Base-by-base conservation (phyloP, 495 filamentous ascomycete genomes). In the Cercophora scortea region DNA sequence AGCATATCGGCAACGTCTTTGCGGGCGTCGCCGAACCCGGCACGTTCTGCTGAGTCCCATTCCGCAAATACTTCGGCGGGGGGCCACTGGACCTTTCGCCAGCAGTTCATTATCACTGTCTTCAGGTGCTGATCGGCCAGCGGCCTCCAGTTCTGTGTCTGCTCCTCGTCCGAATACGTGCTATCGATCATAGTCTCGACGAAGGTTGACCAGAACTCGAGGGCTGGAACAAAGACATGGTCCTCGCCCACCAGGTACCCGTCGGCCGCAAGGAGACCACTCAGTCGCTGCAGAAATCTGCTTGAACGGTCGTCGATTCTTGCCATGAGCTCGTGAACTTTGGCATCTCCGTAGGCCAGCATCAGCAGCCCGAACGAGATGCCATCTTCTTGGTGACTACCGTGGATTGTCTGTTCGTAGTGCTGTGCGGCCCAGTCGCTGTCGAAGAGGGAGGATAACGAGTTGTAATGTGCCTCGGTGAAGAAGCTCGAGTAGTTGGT, bases 201-300 rank as follows among this genome's bases (percentile, higher is more conserved):
- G 53, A 82, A 86, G 4, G 76, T 79, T 10, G 77, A 86, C 90
- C 91, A 96, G 69, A 92, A 95, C 55, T 95, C 88, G 32, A 96
- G 72, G 3, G 84, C 83, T 4, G 81, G 79, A 3, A 86, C 79
- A 41, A 88, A 89, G 40, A 94, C 82, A 42, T 77, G 72, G 59
- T 96, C 89, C 13, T 94, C 88, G 19, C 81, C 81, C 4, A 84
- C 84, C 4, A 89, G 82, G 64, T 84, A 82, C 8, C 90, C 89
- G 38, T 86, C 78, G 7, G 81, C 80, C 32, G 77, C 79, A 45
- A 91, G 75, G 16, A 96, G 73, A 1, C 80, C 79, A 48, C 79
- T 76, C 11, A 88, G 65, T 8, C 75, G 68, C 12, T 64, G 52
- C 11, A 85, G 70, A 49, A 71, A 79, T 42, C 66, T 74, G 68